Conservation (phyloP, 192 early-diverging fungal species). For the Backusella parvicylindrica region DNA sequence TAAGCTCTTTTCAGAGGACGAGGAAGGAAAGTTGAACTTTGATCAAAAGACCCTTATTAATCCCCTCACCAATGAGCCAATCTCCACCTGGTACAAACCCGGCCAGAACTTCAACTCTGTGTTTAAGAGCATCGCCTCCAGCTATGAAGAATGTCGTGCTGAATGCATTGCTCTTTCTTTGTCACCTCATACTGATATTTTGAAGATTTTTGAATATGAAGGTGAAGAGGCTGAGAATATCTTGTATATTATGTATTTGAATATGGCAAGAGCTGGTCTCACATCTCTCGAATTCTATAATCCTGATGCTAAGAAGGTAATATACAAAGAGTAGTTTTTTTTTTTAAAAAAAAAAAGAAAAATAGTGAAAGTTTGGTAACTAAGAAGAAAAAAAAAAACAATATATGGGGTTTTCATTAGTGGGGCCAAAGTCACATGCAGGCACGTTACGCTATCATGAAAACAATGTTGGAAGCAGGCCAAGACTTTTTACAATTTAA, state of each 20-base stretch:
- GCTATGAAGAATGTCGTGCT: constrained; percentile 54
- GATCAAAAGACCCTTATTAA: constrained; percentile 33
- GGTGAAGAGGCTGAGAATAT: constrained; percentile 48
- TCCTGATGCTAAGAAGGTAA: constrained; percentile 36
- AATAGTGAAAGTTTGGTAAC: constrained; percentile 13
- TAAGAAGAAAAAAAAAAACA: not conserved
- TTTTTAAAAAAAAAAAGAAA: not conserved
- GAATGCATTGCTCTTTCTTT: constrained; percentile 51
- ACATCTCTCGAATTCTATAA: constrained; percentile 51
- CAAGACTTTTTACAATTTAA: constrained; percentile 34
- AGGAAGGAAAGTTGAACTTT: constrained; percentile 52
- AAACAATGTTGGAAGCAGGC: constrained; percentile 43
- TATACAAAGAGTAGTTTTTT: not conserved
- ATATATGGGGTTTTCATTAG: not conserved
- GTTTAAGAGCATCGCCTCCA: constrained; percentile 43
- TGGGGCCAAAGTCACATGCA: constrained; percentile 63
- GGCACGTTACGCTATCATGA: constrained; percentile 55
- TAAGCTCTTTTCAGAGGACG: constrained; percentile 51
- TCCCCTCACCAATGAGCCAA: constrained; percentile 44
- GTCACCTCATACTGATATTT: constrained; percentile 38
- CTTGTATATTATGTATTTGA: constrained; percentile 44
- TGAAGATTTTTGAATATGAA: constrained; percentile 47
- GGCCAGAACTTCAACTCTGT: constrained; percentile 58
- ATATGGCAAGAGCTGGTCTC: constrained; percentile 59
- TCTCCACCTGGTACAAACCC: constrained; percentile 52